Evolutionary conservation across 139 green algal genomes (phyloP), one percentile per base, ranked within the genome.

Genomic region (Ostreobium quekettii): DNA sequence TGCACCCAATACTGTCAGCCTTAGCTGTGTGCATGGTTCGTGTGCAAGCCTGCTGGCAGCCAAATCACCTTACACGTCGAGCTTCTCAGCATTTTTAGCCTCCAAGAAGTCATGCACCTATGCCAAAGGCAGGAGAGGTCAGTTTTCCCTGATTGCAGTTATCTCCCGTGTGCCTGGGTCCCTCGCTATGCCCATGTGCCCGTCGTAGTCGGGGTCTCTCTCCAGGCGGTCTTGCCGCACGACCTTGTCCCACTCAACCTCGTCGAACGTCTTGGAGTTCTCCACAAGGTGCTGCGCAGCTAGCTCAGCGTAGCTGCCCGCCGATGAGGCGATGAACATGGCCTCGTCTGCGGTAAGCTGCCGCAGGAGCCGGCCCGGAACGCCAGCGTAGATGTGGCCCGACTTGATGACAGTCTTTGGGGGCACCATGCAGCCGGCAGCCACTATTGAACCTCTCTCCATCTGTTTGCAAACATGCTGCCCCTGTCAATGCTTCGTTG

Each of bases 331-430:
- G 36, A 97, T 87, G 79, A 96, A 97, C 1, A 67, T 72, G 15
- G 63, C 72, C 82, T 93, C 88, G 39, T 84, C 86, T 1, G 79
- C 61, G 46, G 78, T 78, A 56, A 98, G 62, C 19, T 86, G 71
- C 28, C 93, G 78, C 75, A 98, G 70, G 60, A 91, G 84, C 73
- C 82, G 84, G 35, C 93, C 93, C 33, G 93, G 93, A 46, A 58
- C 81, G 29, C 93, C 93, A 0, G 87, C 90, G 91, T 91, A 98
- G 2, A 66, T 47, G 11, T 66, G 59, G 26, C 59, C 59, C 19
- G 24, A 48, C 15, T 6, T 11, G 26, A 66, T 47, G 4, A 42
- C 30, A 47, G 24, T 19, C 7, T 42, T 42, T 6, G 91, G 89
- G 1, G 83, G 59, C 28, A 97, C 89, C 29, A 96, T 64, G 1